Evolutionary conservation across 345 rosid genomes (phyloP).

Genomic region (Brassica rapa): DNA sequence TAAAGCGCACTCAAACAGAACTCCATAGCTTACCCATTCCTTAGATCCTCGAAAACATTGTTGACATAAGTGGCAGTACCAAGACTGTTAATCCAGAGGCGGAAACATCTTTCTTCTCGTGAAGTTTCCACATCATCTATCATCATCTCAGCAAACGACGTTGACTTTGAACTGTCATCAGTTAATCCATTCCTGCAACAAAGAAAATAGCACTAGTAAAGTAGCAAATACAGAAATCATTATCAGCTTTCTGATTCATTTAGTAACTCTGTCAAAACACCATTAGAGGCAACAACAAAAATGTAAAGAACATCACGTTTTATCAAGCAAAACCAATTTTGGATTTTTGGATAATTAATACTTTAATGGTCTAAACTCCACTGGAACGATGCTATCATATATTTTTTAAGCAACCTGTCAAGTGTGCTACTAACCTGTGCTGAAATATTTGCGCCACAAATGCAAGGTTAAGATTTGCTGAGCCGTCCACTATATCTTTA

Average conservation of each 20-base stretch:
- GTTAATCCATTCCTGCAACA: constrained; percentile 85
- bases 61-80: constrained; percentile 80
- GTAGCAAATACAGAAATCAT: background rate
- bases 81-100: constrained; percentile 96
- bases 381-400: constrained; percentile 1
- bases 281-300: background rate
- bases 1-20: constrained; percentile 3
- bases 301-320: background rate
- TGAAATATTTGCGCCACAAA: constrained; percentile 97
- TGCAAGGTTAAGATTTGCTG: constrained; percentile 95
- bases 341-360: background rate
- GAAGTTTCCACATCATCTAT: constrained; percentile 93
- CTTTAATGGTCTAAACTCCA: background rate
- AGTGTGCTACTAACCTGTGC: constrained; percentile 57
- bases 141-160: constrained; percentile 94
- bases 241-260: constrained; percentile 17
- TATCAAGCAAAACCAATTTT: background rate
- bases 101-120: constrained; percentile 97
- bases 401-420: constrained; percentile 8
- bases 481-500: constrained; percentile 92
- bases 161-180: constrained; percentile 53
- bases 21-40: constrained; percentile 68
- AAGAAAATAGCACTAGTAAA: constrained; percentile 24
- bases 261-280: background rate
- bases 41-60: constrained; percentile 87